Percentiles rank a stretch among this genome's conserved stretches.
phyloP scores from a whole-genome alignment of 306 rosid species.

The Sesbania bispinosa region DNA sequence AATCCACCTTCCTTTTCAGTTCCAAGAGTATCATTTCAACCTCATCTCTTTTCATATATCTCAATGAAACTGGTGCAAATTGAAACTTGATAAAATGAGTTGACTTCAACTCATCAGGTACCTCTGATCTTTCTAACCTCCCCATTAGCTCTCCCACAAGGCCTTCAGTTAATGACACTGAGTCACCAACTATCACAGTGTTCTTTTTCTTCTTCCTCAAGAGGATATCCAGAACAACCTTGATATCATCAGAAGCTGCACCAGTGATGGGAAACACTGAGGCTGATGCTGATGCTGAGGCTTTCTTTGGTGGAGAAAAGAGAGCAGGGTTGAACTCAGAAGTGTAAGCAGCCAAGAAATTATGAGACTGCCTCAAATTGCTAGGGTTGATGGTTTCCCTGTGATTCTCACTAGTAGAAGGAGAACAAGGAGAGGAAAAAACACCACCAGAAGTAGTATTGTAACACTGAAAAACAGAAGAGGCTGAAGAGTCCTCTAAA shows the following conservation, averaged over 20 bases:
- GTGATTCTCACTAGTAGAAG: slow-evolving; percentile 42
- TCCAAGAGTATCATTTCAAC: slow-evolving; percentile 53
- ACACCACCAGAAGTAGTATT: slow-evolving; percentile 60
- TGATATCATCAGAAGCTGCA: slow-evolving; percentile 77
- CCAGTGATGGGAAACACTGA: slow-evolving; percentile 4
- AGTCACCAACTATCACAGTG: slow-evolving; percentile 79
- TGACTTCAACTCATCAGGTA: slow-evolving; percentile 62
- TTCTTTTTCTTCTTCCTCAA: slow-evolving; percentile 63
- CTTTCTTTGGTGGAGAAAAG: slow-evolving; percentile 59
- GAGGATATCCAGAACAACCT: slow-evolving; percentile 57
- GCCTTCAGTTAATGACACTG: slow-evolving; percentile 52
- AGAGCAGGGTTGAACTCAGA: slow-evolving; percentile 44
- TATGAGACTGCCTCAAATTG: slow-evolving; percentile 45
- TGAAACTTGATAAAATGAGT: slow-evolving; percentile 52
- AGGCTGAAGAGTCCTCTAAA: slow-evolving; percentile 54
- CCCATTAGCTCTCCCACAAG: slow-evolving; percentile 57
- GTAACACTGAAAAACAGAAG: slow-evolving; percentile 57
- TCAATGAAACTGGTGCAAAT: slow-evolving; percentile 46
- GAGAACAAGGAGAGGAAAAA: slow-evolving; percentile 84
- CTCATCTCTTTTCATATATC: slow-evolving; percentile 65
- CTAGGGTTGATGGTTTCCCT: slow-evolving; percentile 13
- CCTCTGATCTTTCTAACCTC: slow-evolving; percentile 63
- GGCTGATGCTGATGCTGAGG: no score
- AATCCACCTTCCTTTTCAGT: slow-evolving; percentile 58
- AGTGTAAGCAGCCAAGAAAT: slow-evolving; percentile 38